Base-by-base conservation (phyloP, 805 yeast species). In the Metschnikowia lochheadii region DNA sequence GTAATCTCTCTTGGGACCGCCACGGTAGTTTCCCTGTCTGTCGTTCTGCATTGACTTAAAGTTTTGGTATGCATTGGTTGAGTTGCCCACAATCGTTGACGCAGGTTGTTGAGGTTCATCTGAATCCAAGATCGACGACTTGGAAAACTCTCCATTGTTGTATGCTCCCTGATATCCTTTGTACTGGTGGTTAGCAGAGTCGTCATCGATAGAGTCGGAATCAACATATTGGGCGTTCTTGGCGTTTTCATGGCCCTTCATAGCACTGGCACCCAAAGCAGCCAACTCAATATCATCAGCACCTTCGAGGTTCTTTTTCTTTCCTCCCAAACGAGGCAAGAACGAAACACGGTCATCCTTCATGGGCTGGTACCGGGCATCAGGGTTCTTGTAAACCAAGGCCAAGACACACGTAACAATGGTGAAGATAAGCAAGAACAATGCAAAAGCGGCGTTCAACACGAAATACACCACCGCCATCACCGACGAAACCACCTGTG, bases 261-360 rank as follows among this genome's bases (percentile, higher is more conserved):
- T 79, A 37, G 84, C 84, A 23, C 83, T 76, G 2, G 85, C 86
- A 32, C 90, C 91, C 48, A 86, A 75, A 1, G 87, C 92, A 63
- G 82, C 82, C 56, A 86, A 76, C 67, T 86, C 92, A 53, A 83
- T 72, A 53, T 77, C 84, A 29, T 70, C 77, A 54, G 66, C 59
- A 40, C 63, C 51, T 56, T 64, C 50, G 7, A 58, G 59, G n/a
- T 55, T 59, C 45, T 57, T 56, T 35, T 61, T 63, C 49, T 74
- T 51, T 39, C 40, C 50, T 8, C 58, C 83, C 49, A 76, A 75
- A 61, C 84, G 78, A 55, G 91, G 91, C 63, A 94, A 87, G 67
- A 94, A 94, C n/a, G 97, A 87, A 46, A 87, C 94, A 65, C 99
- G 82, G 65, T 94, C 99, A 68, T 94, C 99, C 60, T 86, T 87